Percentiles rank a stretch among this genome's conserved stretches.
These are phyloP conservation scores for Ustilago shanxiensis DNA, from an alignment of 1,284 basidiomycete genomes.

Conservation along the genomic window DNA sequence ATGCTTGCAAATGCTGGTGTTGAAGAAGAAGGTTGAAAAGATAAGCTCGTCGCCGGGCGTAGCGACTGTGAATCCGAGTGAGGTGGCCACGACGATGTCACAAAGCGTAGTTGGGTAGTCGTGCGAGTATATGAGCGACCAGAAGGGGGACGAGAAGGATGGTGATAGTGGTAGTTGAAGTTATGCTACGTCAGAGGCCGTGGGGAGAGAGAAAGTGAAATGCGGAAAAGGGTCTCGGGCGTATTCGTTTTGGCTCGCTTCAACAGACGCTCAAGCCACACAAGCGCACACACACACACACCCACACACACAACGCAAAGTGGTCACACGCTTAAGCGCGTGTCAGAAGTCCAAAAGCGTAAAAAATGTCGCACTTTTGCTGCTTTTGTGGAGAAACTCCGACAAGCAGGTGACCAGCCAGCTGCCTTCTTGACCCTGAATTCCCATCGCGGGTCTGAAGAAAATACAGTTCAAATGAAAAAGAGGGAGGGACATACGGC, in stretches of 20 bases:
- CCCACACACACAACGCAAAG: not conserved
- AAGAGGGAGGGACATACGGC: not conserved
- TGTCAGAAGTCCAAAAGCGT: conserved; percentile 5
- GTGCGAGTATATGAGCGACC: not conserved
- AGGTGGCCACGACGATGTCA: not conserved
- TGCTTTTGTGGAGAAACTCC: conserved; percentile 8
- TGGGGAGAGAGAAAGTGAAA: not conserved
- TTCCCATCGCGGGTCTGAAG: not conserved
- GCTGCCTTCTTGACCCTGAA: conserved; percentile 4
- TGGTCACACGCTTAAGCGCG: not conserved
- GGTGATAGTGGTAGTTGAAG: not conserved
- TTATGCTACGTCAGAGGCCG: not conserved
- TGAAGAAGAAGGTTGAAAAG: not conserved
- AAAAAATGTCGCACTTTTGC: conserved; percentile 1
- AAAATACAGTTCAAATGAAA: not conserved
- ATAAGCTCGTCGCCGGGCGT: not conserved
- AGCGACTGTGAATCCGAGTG: not conserved
- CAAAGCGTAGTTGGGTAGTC: not conserved
- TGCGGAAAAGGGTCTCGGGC: conserved; percentile 1
- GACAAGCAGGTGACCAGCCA: not conserved
- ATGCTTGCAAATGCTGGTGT: not conserved
- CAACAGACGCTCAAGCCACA: conserved; percentile 4
- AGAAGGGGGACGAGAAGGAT: not conserved
- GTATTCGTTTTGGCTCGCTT: not conserved
- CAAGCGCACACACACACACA: not conserved